Percentiles rank a stretch among this genome's conserved stretches.
phyloP scores from a whole-genome alignment of 257 asterid species.

The Solanum arcanum region DNA sequence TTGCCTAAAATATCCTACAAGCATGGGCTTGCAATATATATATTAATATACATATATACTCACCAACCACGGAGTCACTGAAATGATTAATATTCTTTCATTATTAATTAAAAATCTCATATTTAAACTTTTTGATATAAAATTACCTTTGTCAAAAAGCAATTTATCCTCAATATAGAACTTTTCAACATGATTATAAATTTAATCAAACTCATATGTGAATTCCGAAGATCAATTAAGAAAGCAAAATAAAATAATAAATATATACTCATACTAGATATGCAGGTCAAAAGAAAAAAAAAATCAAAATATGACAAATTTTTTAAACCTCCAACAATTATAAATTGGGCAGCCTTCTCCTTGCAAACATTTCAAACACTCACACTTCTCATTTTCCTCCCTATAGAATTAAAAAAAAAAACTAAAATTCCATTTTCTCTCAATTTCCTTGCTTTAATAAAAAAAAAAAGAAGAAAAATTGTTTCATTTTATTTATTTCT shows the following conservation, averaged over 20 bases:
- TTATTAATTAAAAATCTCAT: accelerated
- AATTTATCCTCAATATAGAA: accelerated
- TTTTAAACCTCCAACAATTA: constrained; percentile 10
- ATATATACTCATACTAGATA: constrained; percentile 8
- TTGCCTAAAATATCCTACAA: constrained; percentile 8
- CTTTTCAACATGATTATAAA: accelerated
- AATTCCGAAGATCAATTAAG: accelerated
- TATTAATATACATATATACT: not conserved
- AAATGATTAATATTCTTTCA: no score
- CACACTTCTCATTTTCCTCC: constrained; percentile 10
- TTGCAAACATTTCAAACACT: constrained; percentile 53
- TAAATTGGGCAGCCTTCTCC: constrained; percentile 35
- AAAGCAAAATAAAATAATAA: no score
- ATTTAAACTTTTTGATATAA: no score
- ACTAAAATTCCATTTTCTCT: not conserved
- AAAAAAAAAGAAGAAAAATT: not conserved
- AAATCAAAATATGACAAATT: constrained; percentile 9
- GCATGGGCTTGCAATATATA: constrained; percentile 8
- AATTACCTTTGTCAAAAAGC: accelerated
- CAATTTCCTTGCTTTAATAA: not conserved
- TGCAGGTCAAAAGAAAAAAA: constrained; percentile 19
- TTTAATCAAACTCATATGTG: not conserved
- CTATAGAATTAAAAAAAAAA: not conserved
- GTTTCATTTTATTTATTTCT: not conserved
- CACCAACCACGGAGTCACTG: no score